These are phyloP conservation scores for Penicillium sp. DNA, from an alignment of 2,329 filamentous ascomycete species.

Conservation along the genomic window DNA sequence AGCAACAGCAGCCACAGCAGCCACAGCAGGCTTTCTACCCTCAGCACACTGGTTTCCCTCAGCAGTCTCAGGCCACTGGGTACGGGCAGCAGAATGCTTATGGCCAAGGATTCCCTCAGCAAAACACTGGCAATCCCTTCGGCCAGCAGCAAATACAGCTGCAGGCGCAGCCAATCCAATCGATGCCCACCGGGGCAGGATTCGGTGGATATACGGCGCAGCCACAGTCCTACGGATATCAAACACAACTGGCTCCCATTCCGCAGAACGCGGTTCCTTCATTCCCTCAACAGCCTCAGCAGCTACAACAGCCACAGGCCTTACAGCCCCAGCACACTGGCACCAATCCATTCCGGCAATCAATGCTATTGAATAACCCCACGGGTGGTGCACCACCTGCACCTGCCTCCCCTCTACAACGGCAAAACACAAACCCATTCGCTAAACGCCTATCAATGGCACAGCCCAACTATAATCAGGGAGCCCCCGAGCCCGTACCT, in stretches of 20 bases:
- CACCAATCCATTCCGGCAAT: conserved; percentile 94
- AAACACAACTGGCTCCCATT: conserved; percentile 52
- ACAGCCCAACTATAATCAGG: conserved; percentile 30
- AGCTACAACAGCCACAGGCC: conserved; percentile 35
- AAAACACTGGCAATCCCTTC: conserved; percentile 45
- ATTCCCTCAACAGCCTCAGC: conserved; percentile 53
- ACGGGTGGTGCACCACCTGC: conserved; percentile 56
- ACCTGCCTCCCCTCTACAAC: conserved; percentile 55
- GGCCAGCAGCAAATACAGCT: conserved; percentile 37
- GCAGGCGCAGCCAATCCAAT: conserved; percentile 59
- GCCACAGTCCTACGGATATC: conserved; percentile 63
- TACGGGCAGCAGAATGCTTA: conserved; percentile 43
- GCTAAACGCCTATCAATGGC: conserved; percentile 63
- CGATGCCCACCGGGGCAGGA: conserved; percentile 73
- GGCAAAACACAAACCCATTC: conserved; percentile 86
- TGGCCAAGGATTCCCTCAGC: conserved; percentile 34
- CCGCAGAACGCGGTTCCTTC: conserved; percentile 56
- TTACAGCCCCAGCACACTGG: conserved; percentile 48
- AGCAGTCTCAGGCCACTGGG: conserved; percentile 43
- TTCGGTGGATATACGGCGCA: conserved; percentile 82
- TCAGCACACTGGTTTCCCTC: conserved; percentile 49
- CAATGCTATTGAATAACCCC: conserved; percentile 68
- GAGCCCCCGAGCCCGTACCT: conserved; percentile 32
- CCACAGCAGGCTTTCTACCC: conserved; percentile 43
- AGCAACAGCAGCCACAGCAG: conserved; percentile 43